A percentile compares a stretch with the other conserved stretches of the same genome.
Evolutionary conservation across 495 filamentous ascomycete genomes (phyloP).

Genomic region (Evernia prunastri): DNA sequence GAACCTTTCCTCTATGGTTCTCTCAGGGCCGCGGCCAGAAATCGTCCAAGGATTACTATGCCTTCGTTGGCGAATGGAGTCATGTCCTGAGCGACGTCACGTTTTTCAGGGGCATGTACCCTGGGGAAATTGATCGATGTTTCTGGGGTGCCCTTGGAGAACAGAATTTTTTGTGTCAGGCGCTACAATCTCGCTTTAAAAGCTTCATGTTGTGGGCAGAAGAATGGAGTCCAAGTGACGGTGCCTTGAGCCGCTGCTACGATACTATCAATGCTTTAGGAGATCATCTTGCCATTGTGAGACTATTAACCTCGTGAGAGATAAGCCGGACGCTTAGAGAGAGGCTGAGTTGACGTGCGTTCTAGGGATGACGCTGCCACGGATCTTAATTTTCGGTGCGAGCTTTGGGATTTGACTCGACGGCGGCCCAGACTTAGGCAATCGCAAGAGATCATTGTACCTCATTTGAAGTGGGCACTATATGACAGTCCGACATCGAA

Average conservation of each 20-base stretch:
- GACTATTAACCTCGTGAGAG: background rate
- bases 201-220: slow-evolving; percentile 11
- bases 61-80: slow-evolving; percentile 18
- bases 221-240: background rate
- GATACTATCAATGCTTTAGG: slow-evolving; percentile 4
- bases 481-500: slow-evolving; percentile 9
- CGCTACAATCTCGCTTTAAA: slow-evolving; percentile 17
- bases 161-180: slow-evolving; percentile 14
- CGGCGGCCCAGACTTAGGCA: slow-evolving; percentile 1
- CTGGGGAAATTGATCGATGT: slow-evolving; percentile 22
- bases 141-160: slow-evolving; percentile 18
- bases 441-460: slow-evolving; percentile 2
- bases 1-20: slow-evolving; percentile 23
- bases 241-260: slow-evolving; percentile 3
- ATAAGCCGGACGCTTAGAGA: background rate
- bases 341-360: background rate
- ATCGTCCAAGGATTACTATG: slow-evolving; percentile 14
- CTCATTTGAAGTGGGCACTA: background rate
- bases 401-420: slow-evolving; percentile 6
- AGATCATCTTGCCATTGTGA: slow-evolving; percentile 1
- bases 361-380: background rate
- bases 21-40: slow-evolving; percentile 9
- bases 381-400: slow-evolving; percentile 4
- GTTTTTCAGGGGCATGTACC: slow-evolving; percentile 4
- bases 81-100: slow-evolving; percentile 12